These are phyloP conservation scores for Mucor saturninus DNA, from an alignment of 371 early-diverging fungal species.

Conservation along the genomic window DNA sequence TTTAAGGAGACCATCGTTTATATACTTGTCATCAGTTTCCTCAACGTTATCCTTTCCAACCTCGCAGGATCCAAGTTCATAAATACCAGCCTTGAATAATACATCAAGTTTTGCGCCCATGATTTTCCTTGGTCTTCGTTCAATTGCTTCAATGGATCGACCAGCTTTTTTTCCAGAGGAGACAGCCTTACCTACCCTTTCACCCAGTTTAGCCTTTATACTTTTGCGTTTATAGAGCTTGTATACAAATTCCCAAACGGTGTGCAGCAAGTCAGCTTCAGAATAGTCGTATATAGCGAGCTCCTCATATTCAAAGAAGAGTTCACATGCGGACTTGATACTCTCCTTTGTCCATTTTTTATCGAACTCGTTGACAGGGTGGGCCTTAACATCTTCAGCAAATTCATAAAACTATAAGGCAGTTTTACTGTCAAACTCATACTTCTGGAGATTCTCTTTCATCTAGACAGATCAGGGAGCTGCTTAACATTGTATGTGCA, in stretches of 20 bases:
- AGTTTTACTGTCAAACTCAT: too few relatives aligned
- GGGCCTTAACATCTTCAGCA: too few relatives aligned
- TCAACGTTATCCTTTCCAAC: conserved; percentile 12
- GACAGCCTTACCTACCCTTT: conserved; percentile 8
- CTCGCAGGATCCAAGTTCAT: conserved; percentile 20
- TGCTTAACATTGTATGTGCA: too few relatives aligned
- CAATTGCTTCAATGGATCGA: conserved; percentile 3
- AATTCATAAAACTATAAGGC: too few relatives aligned
- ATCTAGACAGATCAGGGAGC: too few relatives aligned
- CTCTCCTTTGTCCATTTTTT: too few relatives aligned
- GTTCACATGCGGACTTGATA: too few relatives aligned
- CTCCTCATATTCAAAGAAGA: too few relatives aligned
- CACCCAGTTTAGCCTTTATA: conserved; percentile 10
- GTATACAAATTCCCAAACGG: conserved; percentile 20
- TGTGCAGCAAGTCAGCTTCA: conserved; percentile 9
- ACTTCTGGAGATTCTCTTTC: too few relatives aligned
- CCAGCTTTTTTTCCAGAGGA: conserved; percentile 4
- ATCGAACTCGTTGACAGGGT: too few relatives aligned
- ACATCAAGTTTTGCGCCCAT: conserved; percentile 14
- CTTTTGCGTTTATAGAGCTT: conserved; percentile 1
- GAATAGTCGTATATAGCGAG: conserved; percentile 13
- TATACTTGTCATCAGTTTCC: conserved; percentile 17
- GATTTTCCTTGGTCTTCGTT: conserved; percentile 19
- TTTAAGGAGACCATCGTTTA: conserved; percentile 14
- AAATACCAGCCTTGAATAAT: conserved; percentile 7